Evolutionary conservation across 352 stramenopile genomes (phyloP), one percentile per base, ranked within the genome.

Genomic region (Thalassiosira hispida): DNA sequence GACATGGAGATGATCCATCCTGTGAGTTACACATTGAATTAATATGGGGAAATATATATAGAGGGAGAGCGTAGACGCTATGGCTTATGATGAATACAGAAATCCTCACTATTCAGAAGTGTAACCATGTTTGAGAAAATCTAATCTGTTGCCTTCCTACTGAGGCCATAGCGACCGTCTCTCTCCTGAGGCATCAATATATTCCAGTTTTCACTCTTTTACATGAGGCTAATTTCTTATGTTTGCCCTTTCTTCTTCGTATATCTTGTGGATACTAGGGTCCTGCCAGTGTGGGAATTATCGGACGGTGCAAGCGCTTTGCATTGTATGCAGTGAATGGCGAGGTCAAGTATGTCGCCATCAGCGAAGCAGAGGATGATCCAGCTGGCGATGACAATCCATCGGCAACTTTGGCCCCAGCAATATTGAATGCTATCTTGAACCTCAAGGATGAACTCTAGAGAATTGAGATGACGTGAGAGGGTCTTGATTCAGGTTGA

Each of bases 231-330:
- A n/a, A n/a, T n/a, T n/a, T 49, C n/a, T 49, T 49, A 11, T 49
- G 40, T 49, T 49, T 11, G 11, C n/a, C 40, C 11, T 49, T 11
- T n/a, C 40, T 16, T n/a, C 11, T 16, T n/a, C 11, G 11, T 49
- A 16, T 49, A 11, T 11, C 40, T 16, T 42, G 40, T 14, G 23
- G 1, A 22, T 46, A 77, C 56, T 18, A 42, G 12, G 76, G 81
- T 46, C 81, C 81, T 14, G 20, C n/a, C 4, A 69, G 65, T 40
- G 59, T 73, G 14, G 67, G 78, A 5, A 79, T 84, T 44, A 60
- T 77, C 27, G 71, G 61, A 29, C 64, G 81, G 61, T 85, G 77
- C 55, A 88, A 88, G 56, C 59, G 81, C n/a, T 85, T 88, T 77
- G 81, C 76, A 14, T n/a, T 85, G 12, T 73, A 83, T 68, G 65